These are phyloP conservation scores for Gentiana macrophylla DNA, from an alignment of 257 asterid species.

Conservation along the genomic window DNA sequence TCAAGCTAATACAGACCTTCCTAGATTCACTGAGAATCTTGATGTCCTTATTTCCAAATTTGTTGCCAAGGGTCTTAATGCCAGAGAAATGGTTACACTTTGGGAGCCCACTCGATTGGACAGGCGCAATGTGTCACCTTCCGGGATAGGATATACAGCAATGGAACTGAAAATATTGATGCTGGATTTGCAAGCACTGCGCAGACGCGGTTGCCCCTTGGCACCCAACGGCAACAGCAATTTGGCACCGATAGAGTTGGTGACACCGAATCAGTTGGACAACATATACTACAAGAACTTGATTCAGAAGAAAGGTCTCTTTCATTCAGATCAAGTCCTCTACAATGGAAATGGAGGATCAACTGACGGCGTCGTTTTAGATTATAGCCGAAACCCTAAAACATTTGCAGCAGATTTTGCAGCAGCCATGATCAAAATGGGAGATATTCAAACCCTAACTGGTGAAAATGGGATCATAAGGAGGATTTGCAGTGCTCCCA, in stretches of 20 bases:
- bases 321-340: conserved; percentile 21
- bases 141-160: conserved; percentile 14
- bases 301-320: conserved; percentile 15
- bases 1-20: too few species aligned
- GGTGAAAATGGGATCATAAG: conserved; percentile 25
- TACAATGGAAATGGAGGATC: conserved; percentile 10
- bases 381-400: conserved; percentile 9
- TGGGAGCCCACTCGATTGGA: conserved; percentile 27
- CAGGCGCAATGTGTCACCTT: conserved; percentile 20
- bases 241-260: conserved; percentile 25
- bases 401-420: conserved; percentile 13
- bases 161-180: conserved; percentile 21
- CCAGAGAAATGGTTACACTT: too few species aligned
- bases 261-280: conserved; percentile 15
- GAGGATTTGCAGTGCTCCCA: conserved; percentile 17
- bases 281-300: conserved; percentile 18
- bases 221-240: conserved; percentile 11
- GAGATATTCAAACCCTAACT: conserved; percentile 16
- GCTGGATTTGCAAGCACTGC: conserved; percentile 24
- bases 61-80: too few species aligned
- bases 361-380: conserved; percentile 8
- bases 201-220: conserved; percentile 20
- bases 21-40: too few species aligned
- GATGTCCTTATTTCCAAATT: too few species aligned
- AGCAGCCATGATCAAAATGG: conserved; percentile 23